Evolutionary conservation across 345 rosid genomes (phyloP).

Genomic region (Salix brachista): DNA sequence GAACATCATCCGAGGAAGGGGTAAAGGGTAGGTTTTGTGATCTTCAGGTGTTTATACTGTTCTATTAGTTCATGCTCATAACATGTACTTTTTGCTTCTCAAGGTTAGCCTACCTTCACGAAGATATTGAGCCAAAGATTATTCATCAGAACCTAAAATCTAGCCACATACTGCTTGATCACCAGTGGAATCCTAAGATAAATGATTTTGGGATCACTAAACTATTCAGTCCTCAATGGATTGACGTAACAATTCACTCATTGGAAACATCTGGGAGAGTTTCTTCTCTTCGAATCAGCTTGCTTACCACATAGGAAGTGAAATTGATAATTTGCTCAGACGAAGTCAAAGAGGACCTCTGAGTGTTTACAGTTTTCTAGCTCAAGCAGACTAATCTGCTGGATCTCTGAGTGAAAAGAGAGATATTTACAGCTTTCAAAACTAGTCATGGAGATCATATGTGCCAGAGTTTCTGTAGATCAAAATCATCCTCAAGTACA

Average conservation of each 20-base stretch:
- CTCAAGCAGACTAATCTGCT: constrained; percentile 25
- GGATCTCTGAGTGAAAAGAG: constrained; percentile 30
- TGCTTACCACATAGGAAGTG: not conserved
- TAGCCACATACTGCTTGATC: constrained; percentile 65
- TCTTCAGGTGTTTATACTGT: not conserved
- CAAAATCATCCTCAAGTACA: constrained; percentile 44
- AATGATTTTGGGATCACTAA: constrained; percentile 48
- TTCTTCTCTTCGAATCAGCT: not conserved
- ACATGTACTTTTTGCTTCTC: constrained; percentile 6
- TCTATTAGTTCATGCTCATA: not conserved
- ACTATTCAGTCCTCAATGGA: constrained; percentile 21
- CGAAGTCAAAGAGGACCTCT: not conserved
- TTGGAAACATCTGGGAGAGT: constrained; percentile 28
- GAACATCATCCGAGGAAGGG: constrained; percentile 65
- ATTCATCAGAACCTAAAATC: constrained; percentile 57
- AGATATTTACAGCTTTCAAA: constrained; percentile 64
- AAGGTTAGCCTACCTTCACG: constrained; percentile 75
- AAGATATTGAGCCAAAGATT: constrained; percentile 58
- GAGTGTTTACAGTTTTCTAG: constrained; percentile 27
- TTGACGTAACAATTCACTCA: constrained; percentile 5
- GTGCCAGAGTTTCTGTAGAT: constrained; percentile 53
- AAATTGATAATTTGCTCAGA: not conserved
- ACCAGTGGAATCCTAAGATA: constrained; percentile 70
- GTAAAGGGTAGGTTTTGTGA: constrained; percentile 53
- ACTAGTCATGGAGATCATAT: constrained; percentile 67